Evolutionary conservation across 2,329 filamentous ascomycete genomes (phyloP), one percentile per base, ranked within the genome.

Genomic region (Fusarium staphyleae): DNA sequence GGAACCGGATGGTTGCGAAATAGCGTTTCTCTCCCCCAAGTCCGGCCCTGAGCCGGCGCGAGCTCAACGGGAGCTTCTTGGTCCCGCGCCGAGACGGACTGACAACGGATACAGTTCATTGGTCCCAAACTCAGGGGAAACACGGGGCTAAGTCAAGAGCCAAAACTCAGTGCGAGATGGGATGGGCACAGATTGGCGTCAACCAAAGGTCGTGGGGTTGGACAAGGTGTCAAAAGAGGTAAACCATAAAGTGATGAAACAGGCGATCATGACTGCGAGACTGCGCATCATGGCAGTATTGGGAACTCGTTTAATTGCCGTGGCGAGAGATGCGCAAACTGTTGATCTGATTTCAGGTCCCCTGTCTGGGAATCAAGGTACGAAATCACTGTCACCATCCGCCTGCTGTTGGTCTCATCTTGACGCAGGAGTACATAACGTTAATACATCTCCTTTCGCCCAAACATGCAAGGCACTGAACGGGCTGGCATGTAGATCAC

Each of bases 171-270:
- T 48, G 39, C 36, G 24, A n/a, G 55, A 32, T 42, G 40, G 35
- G 30, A 49, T 44, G 15, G 43, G 24, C 4, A 22, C 32, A 40
- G 42, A 48, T 49, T 58, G 57, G 53, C 34, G 11, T 33, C 51
- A 39, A 43, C 55, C 44, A 44, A 58, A 55, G 48, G 42, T 53
- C 45, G 37, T 62, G 53, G 57, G 45, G 42, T 30, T 44, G 12
- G 22, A 22, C 37, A 30, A 33, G n/a, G 43, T 7, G 32, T 37
- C 43, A 46, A 36, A 30, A 29, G 13, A 35, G 50, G 46, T 30
- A 36, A 49, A 55, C 48, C 43, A 55, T 42, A 37, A 49, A 54
- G 52, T 48, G 43, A 60, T 67, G 62, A 67, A 67, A 63, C 64
- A 54, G 26, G 54, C 55, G 42, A 49, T 52, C 46, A 47, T 42